Conservation (phyloP, 1,139 yeast species). For the Zygosaccharomyces sapae region DNA sequence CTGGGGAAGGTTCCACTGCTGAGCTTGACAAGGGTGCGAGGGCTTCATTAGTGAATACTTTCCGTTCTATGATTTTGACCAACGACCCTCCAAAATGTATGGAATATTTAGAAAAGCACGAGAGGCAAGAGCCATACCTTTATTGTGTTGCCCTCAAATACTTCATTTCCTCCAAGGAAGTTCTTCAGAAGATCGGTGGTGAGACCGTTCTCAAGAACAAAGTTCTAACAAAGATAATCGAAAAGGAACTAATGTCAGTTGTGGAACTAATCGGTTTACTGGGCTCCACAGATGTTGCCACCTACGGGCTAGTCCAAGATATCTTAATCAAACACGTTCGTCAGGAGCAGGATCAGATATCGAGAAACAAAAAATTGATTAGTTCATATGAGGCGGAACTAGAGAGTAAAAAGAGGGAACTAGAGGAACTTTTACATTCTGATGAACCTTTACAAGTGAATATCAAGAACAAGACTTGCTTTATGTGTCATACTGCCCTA, state of each 20-base stretch:
- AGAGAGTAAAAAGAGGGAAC: constrained; percentile 47
- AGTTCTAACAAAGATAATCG: constrained; percentile 53
- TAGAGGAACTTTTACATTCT: constrained; percentile 47
- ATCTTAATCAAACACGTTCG: constrained; percentile 62
- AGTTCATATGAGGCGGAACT: constrained; percentile 69
- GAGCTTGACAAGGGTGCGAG: constrained; percentile 14
- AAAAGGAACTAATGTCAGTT: constrained; percentile 59
- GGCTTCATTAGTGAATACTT: constrained; percentile 53
- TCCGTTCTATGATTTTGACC: constrained; percentile 59
- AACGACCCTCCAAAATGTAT: constrained; percentile 57
- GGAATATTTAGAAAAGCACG: constrained; percentile 54
- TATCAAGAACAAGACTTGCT: constrained; percentile 67
- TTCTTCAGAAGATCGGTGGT: constrained; percentile 52
- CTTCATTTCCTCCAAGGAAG: constrained; percentile 54
- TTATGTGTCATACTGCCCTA: constrained; percentile 62
- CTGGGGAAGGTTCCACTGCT: constrained; percentile 32
- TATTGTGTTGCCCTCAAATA: constrained; percentile 63
- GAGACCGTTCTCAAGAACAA: constrained; percentile 43
- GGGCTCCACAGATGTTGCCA: constrained; percentile 59
- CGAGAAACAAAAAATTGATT: constrained; percentile 62
- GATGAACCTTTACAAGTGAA: constrained; percentile 48
- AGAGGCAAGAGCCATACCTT: constrained; percentile 58
- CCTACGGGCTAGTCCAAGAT: constrained; percentile 70
- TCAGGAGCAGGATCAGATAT: constrained; percentile 59
- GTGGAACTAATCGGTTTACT: constrained; percentile 70